phyloP scores from a whole-genome alignment of 2,329 filamentous ascomycete genomes.

The Fusarium incarnatum region DNA sequence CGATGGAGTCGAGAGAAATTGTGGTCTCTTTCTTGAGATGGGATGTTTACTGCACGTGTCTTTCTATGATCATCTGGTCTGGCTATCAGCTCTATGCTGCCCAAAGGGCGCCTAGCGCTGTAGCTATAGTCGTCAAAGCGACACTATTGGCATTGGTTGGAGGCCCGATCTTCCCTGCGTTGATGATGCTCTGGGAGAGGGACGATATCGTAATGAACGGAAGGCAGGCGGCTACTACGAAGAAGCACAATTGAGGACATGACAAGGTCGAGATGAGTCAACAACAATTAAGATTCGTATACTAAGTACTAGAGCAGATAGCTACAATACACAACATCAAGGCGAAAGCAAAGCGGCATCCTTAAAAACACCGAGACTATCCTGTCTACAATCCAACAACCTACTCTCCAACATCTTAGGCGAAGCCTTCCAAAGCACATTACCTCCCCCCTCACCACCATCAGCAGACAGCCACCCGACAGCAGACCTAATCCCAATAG shows the following conservation, averaged over 20 bases:
- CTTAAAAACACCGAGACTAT: background rate
- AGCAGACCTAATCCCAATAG: constrained; percentile 49
- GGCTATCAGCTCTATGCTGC: constrained; percentile 19
- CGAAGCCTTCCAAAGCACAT: background rate
- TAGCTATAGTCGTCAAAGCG: background rate
- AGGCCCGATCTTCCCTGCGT: constrained; percentile 33
- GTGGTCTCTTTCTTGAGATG: constrained; percentile 39
- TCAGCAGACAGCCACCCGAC: constrained; percentile 17
- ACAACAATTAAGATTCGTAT: background rate
- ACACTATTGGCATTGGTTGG: constrained; percentile 16
- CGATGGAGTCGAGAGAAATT: constrained; percentile 15
- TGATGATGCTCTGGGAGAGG: constrained; percentile 34
- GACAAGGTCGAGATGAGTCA: background rate
- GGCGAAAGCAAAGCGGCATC: background rate
- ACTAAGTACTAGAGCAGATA: background rate
- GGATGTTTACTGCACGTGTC: constrained; percentile 40
- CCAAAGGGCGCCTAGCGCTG: background rate
- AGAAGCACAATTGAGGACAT: constrained; percentile 16
- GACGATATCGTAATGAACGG: constrained; percentile 16
- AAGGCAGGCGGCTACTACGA: background rate
- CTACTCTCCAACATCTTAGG: background rate
- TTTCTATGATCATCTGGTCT: constrained; percentile 33
- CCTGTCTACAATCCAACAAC: background rate
- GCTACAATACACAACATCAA: constrained; percentile 5
- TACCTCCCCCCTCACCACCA: background rate